Evolutionary conservation across 345 rosid species (phyloP), one percentile per base, ranked within the genome.

Genomic region (Arabidopsis arenosa): DNA sequence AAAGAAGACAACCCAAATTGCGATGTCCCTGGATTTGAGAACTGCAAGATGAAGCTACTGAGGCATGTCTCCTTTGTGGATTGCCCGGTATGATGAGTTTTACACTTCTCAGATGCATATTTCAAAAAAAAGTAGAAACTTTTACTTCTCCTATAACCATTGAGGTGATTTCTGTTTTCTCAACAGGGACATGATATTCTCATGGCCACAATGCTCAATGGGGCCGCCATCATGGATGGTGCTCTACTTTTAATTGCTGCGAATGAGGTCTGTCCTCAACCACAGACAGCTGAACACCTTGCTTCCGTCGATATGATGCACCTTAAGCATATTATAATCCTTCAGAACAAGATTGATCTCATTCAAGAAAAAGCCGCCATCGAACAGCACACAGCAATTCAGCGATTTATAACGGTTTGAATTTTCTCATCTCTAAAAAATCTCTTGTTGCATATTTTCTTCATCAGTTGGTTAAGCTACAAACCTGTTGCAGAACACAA

Each of bases 1-100:
- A 92, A 95, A 86, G 99, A 95, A 82, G 99, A 95, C 76, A 85
- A 23, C 43, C 99, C 99, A 15, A 26, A 74, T 63, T 95, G 97
- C 73, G 96, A 92, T 79, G 97, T 89, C 55, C 93, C 89, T 57
- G 97, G 97, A 47, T 92, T 87, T 75, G 97, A 95, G 68, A 90
- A 86, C 79, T 47, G 73, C 69, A 89, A 84, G 77, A 92, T 95
- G 99, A 89, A 89, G 73, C 80, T 95, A 76, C 78, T 95, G 78
- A 92, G 99, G 79, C 99, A 95, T 47, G 99, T 92, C 12, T 95
- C 97, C 10, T 95, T 95, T 70, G 99, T 95, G 6, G 99, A 95
- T 88, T 92, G 97, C 82, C 99, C 97, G 65, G 97, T 92, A 90
- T 66, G 81, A 65, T 56, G 55, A 40, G 40, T 36, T 36, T 36